Evolutionary conservation across 2,329 filamentous ascomycete genomes (phyloP), one percentile per base, ranked within the genome.

Genomic region (Tympanopsis confertula): DNA sequence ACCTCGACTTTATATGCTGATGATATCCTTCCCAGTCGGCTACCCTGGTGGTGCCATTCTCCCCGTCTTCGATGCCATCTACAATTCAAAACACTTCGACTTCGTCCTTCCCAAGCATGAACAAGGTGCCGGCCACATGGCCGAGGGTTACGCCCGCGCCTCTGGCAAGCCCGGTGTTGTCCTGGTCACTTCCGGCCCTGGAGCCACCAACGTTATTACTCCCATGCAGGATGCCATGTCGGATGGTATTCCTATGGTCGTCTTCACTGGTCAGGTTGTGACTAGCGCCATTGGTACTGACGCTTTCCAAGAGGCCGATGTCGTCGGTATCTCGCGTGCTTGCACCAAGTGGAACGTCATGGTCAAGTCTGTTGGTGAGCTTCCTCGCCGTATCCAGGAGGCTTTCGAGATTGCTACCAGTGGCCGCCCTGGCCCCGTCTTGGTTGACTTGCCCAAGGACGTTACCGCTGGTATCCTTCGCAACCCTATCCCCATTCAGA

Each of bases 291-390:
- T 96, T 59, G 91, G 91, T 44, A 93, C 84, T 44, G 89, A 96
- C 58, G 86, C 87, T 40, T 96, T 96, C 72, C 91, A 98, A 59
- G 91, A 96, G 63, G 88, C 87, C 41, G 91, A 98, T 55, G 80
- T 94, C 24, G 70, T 95, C 42, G 89, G 89, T 48, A 96, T 98
- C 58, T 94, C 86, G 22, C 76, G 89, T 52, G 80, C 88, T 15
- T 95, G 88, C 71, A 95, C 88, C 49, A 96, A 96, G 68, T 98
- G 91, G 91, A 96, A 96, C 52, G 86, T 94, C 42, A 93, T 96
- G 87, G 86, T 95, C 36, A 95, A 93, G 72, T 89, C 82, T 58
- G 79, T 94, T 39, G 87, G 86, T 37, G 91, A 98, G 63, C 71
- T 98, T 39, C 91, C 91, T 37, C 78, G 85, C 51, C 77, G 89